phyloP scores from a whole-genome alignment of 345 rosid genomes.

The Citropsis articulata region DNA sequence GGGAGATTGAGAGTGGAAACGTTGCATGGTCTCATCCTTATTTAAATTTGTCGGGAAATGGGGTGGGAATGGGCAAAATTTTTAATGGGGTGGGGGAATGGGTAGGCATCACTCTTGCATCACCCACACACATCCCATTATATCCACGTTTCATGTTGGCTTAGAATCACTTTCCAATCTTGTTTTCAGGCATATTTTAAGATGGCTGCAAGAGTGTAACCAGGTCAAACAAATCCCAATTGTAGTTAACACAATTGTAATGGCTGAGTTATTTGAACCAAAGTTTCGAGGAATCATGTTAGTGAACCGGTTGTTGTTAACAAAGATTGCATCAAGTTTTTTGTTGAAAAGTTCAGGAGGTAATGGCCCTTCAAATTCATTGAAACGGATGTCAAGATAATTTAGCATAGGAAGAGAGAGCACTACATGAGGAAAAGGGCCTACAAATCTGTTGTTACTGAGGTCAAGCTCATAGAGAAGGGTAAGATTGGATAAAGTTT shows the following conservation, averaged over 20 bases:
- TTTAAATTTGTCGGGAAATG: no score
- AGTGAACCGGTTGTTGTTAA: slow-evolving; percentile 69
- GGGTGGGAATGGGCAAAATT: no score
- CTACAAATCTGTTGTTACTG: slow-evolving; percentile 87
- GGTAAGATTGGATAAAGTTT: slow-evolving; percentile 50
- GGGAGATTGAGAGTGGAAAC: no score
- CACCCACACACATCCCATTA: no score
- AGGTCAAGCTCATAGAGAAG: slow-evolving; percentile 80
- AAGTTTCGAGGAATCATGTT: slow-evolving; percentile 40
- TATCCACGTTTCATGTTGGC: not conserved
- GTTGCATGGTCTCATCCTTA: no score
- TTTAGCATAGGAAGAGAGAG: slow-evolving; percentile 61
- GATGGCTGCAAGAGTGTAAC: slow-evolving; percentile 22
- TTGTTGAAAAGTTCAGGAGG: slow-evolving; percentile 66
- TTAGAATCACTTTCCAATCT: not conserved
- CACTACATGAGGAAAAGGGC: slow-evolving; percentile 65
- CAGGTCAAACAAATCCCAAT: slow-evolving; percentile 14
- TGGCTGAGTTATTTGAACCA: slow-evolving; percentile 41
- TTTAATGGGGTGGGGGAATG: no score
- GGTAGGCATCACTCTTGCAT: no score
- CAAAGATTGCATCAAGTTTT: slow-evolving; percentile 73
- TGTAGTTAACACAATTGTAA: slow-evolving; percentile 21
- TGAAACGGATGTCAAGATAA: slow-evolving; percentile 73
- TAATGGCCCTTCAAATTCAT: slow-evolving; percentile 83
- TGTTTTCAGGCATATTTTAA: slow-evolving; percentile 5